Conservation (phyloP, 345 rosid genomes). For the Gossypium anomalum region DNA sequence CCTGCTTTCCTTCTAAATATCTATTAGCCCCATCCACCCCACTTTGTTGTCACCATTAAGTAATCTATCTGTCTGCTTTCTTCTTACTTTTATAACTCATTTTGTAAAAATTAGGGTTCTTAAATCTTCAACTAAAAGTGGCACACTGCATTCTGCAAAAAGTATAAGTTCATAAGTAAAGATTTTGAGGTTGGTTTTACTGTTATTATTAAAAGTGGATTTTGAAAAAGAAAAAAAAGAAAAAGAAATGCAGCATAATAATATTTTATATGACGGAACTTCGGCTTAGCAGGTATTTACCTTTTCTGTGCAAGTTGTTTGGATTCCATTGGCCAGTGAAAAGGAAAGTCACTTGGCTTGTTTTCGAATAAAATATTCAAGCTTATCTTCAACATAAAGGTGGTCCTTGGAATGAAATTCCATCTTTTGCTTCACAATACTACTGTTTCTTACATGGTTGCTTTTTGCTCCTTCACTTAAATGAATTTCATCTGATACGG, state of each 20-base stretch:
- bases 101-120: too few species aligned
- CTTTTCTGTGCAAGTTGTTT: constrained; percentile 25
- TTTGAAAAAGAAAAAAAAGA: background rate
- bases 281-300: background rate
- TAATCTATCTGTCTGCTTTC: too few species aligned
- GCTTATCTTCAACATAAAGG: constrained; percentile 19
- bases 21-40: constrained; percentile 25
- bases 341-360: constrained; percentile 16
- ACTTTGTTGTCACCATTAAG: constrained; percentile 6
- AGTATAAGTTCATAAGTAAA: too few species aligned
- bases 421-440: background rate
- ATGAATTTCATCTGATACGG: background rate
- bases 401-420: background rate
- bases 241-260: background rate
- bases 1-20: constrained; percentile 37
- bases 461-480: background rate
- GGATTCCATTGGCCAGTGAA: constrained; percentile 18
- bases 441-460: background rate
- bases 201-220: too few species aligned
- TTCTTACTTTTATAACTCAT: too few species aligned
- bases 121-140: too few species aligned
- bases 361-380: constrained; percentile 14
- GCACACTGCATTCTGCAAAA: too few species aligned
- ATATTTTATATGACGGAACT: background rate
- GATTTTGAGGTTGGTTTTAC: too few species aligned